phyloP scores from a whole-genome alignment of 2,329 filamentous ascomycete genomes.

The Pseudogymnoascus sp. region DNA sequence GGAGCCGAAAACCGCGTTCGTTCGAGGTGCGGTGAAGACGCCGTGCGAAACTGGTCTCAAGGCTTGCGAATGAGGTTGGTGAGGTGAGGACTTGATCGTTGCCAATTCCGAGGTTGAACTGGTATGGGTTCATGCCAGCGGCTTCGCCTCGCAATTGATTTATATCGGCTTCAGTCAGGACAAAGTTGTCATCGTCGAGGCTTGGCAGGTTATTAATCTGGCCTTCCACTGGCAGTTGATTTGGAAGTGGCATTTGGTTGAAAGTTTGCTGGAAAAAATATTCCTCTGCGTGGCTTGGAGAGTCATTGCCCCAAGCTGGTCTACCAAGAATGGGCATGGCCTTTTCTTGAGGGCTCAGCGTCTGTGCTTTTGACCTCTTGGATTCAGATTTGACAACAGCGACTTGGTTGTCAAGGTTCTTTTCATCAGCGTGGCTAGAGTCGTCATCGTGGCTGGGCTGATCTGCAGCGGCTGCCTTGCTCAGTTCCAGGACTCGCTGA shows the following conservation, averaged over 20 bases:
- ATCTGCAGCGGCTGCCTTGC: conserved; percentile 41
- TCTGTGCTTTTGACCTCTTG: not conserved
- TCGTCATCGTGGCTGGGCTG: conserved; percentile 28
- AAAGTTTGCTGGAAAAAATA: not conserved
- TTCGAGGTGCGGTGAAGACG: conserved; percentile 60
- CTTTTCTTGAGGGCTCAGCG: not conserved
- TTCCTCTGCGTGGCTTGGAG: not conserved
- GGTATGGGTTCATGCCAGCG: conserved; percentile 25
- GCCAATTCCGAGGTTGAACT: conserved; percentile 20
- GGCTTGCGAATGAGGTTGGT: conserved; percentile 51
- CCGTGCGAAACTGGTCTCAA: conserved; percentile 63
- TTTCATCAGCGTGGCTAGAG: conserved; percentile 16
- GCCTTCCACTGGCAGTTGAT: conserved; percentile 19
- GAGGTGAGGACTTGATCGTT: conserved; percentile 16
- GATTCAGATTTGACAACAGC: not conserved
- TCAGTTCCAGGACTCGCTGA: conserved; percentile 51
- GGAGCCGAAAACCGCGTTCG: conserved; percentile 56
- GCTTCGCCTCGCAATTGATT: conserved; percentile 25
- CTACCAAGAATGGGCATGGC: not conserved
- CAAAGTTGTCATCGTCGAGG: conserved; percentile 48
- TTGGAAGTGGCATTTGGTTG: not conserved
- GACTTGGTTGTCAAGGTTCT: not conserved
- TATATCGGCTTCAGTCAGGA: conserved; percentile 25
- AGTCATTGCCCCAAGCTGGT: not conserved
- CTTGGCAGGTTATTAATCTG: conserved; percentile 48